Base-by-base conservation (phyloP, 1,139 yeast genomes). In the Kazachstania sp. region DNA sequence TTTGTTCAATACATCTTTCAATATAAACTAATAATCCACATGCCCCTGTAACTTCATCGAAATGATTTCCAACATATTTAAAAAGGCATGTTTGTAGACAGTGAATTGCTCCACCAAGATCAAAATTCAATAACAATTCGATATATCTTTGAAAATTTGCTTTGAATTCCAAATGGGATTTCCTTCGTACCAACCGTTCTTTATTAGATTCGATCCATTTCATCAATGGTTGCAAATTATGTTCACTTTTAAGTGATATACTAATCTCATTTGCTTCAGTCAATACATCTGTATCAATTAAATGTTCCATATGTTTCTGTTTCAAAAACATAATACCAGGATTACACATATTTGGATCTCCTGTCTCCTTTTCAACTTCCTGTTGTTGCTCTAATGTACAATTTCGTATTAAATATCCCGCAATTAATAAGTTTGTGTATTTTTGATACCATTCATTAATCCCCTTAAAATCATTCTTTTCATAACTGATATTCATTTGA, bases 201-300 rank as follows among this genome's bases (percentile, higher is more conserved):
- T 75, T 76, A 64, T 86, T 86, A 43, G 85, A 95, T 39, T 74
- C 73, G 57, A 88, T 86, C 96, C 96, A 88, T 3, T 72, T 64
- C 12, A 79, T 70, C 38, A 90, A 73, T 7, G 75, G 71, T 0
- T 73, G 62, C 26, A 87, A 70, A 51, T 81, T 76, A 49, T 78
- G 79, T 26, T 74, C 49, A 5, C 59, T 49, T 2, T 59, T 56
- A 2, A 64, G 41, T 1, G 61, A 66, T 15, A 71, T 67, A 7
- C 75, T 68, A 8, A 83, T 80, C 39, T 77, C 75, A 41, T 75
- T 71, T 46, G 75, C 79, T 1, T 79, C 77, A 39, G 74, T 65
- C 43, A 76, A 71, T 20, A 82, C 69, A 55, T 82, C 87, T 50
- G 67, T 70, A 57, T 83, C 88, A 15, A 82, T 69, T 12, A 79